Evolutionary conservation across 2,329 filamentous ascomycete species (phyloP).

Genomic region (Beauveria bassiana): DNA sequence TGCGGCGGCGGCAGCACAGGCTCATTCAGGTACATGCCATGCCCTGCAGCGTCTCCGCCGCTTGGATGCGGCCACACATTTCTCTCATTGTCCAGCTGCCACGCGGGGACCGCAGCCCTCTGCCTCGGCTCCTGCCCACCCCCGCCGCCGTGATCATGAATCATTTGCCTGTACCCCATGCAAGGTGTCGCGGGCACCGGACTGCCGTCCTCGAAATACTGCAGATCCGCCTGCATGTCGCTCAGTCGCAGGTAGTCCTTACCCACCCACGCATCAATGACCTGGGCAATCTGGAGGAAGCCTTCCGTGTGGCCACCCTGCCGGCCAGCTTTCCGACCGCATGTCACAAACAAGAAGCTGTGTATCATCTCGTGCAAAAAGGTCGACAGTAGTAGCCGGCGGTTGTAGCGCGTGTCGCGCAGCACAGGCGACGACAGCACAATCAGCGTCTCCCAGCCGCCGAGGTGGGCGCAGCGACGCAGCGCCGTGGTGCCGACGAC

Average conservation of each 20-base stretch:
- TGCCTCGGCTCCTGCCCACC: background rate
- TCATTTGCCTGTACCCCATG: background rate
- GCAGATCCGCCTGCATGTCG: constrained; percentile 55
- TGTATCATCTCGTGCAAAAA: constrained; percentile 62
- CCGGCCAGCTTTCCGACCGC: constrained; percentile 48
- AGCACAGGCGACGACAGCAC: constrained; percentile 53
- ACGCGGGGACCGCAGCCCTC: background rate
- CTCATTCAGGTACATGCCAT: background rate
- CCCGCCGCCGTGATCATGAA: background rate
- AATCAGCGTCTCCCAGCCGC: constrained; percentile 56
- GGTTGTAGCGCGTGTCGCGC: constrained; percentile 46
- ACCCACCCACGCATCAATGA: constrained; percentile 57
- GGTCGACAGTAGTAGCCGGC: constrained; percentile 54
- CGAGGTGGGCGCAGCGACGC: constrained; percentile 39
- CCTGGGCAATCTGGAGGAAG: constrained; percentile 48
- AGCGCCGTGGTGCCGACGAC: constrained; percentile 58
- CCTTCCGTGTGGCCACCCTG: constrained; percentile 54
- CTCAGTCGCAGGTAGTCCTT: constrained; percentile 44
- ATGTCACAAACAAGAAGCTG: constrained; percentile 56
- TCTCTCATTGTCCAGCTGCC: constrained; percentile 13
- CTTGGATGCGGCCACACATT: constrained; percentile 7
- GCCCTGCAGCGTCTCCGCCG: background rate
- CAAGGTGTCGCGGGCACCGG: constrained; percentile 5
- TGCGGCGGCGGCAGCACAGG: constrained; percentile 3
- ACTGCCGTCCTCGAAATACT: constrained; percentile 35